Percentiles rank a stretch among this genome's conserved stretches.
Conservation (phyloP, 805 yeast genomes). For the Clavispora fructus region DNA sequence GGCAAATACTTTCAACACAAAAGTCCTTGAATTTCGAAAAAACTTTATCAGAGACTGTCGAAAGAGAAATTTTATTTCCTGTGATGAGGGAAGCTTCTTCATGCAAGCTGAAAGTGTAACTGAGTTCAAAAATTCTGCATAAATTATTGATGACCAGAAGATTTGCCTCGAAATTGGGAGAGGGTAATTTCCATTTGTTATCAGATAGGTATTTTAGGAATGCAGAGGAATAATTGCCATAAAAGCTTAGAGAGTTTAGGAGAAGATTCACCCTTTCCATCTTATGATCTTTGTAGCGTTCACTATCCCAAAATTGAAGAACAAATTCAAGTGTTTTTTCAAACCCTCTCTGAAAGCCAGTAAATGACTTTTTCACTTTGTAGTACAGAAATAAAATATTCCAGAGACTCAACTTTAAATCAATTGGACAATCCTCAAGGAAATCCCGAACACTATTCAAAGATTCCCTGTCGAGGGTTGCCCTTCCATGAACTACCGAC, state of each 20-base stretch:
- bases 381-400: constrained; percentile 59
- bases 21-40: constrained; percentile 43
- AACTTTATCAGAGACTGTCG: constrained; percentile 37
- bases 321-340: constrained; percentile 46
- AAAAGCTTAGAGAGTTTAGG: constrained; percentile 47
- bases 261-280: constrained; percentile 39
- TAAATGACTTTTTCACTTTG: constrained; percentile 17
- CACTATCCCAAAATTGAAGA: constrained; percentile 25
- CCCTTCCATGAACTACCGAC: constrained; percentile 11
- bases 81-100: constrained; percentile 46
- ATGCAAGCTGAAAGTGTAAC: constrained; percentile 46
- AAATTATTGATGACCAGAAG: constrained; percentile 17
- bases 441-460: constrained; percentile 53
- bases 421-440: constrained; percentile 57
- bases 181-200: constrained; percentile 30
- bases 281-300: constrained; percentile 13
- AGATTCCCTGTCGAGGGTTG: constrained; percentile 16
- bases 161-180: background rate
- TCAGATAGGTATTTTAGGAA: constrained; percentile 22
- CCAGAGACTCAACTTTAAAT: constrained; percentile 72
- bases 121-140: constrained; percentile 32
- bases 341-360: constrained; percentile 44
- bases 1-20: constrained; percentile 32
- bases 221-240: constrained; percentile 45
- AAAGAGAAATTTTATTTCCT: constrained; percentile 35